Evolutionary conservation across 75 land plant genomes (phyloP).

Genomic region (Cryptomeria japonica): DNA sequence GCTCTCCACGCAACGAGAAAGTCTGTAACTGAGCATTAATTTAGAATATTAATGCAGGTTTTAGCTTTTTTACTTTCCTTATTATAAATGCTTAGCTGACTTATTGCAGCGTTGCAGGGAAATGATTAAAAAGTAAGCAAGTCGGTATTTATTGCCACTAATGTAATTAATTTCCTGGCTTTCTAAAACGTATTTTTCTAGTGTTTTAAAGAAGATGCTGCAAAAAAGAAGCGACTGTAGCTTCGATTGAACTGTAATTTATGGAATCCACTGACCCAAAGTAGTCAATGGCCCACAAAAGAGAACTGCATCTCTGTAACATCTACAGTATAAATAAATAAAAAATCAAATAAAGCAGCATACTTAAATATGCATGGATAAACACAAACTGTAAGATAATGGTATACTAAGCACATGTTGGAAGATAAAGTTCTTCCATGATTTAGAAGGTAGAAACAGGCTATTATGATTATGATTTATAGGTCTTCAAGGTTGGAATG

Average conservation of each 20-base stretch:
- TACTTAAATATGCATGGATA: neutral
- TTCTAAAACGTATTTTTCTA: too few relatives aligned
- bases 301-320: too few relatives aligned
- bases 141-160: neutral
- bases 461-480: too few relatives aligned
- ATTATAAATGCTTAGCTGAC: neutral
- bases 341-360: neutral
- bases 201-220: too few relatives aligned
- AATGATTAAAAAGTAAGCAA: neutral
- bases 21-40: slow-evolving; percentile 10
- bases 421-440: neutral
- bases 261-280: neutral
- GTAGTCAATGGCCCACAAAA: neutral
- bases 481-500: neutral
- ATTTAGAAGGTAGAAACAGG: neutral
- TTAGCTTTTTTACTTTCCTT: too few relatives aligned
- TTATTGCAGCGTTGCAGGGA: neutral
- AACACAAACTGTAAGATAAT: neutral
- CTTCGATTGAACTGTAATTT: too few relatives aligned
- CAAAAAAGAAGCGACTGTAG: too few relatives aligned
- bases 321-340: too few relatives aligned
- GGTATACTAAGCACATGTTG: neutral
- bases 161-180: too few relatives aligned
- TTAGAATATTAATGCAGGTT: neutral
- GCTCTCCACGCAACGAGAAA: slow-evolving; percentile 10